Conservation (phyloP, 495 filamentous ascomycete species). For the Trichocladium antarcticum region DNA sequence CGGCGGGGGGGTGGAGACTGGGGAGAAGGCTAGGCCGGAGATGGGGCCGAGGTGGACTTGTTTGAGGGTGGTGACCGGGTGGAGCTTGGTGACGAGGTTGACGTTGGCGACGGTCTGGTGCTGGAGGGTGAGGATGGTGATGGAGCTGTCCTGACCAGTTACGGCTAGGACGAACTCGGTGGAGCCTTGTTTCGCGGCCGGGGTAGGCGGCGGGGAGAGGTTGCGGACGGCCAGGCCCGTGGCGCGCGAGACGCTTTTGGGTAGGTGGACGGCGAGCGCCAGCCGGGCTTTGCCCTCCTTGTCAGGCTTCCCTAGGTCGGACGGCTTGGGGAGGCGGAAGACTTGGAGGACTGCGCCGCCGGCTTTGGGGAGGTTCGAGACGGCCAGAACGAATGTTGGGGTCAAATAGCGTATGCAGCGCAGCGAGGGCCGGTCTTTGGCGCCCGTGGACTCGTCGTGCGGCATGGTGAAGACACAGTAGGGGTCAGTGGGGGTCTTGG, state of each 20-base stretch:
- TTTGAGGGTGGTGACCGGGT: constrained; percentile 51
- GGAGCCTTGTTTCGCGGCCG: constrained; percentile 38
- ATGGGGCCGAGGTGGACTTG: constrained; percentile 76
- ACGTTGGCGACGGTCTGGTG: constrained; percentile 33
- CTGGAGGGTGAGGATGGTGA: constrained; percentile 66
- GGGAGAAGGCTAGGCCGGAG: constrained; percentile 72
- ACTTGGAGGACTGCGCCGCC: constrained; percentile 43
- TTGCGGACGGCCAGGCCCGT: constrained; percentile 65
- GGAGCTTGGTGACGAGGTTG: constrained; percentile 47
- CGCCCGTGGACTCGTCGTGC: constrained; percentile 35
- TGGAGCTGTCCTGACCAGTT: constrained; percentile 70
- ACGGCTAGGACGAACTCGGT: constrained; percentile 72
- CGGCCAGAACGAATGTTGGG: constrained; percentile 60
- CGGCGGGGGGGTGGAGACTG: constrained; percentile 45
- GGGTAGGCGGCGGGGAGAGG: constrained; percentile 43
- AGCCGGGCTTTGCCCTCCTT: constrained; percentile 32
- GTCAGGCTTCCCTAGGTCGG: constrained; percentile 19
- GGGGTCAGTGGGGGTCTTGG: constrained; percentile 44
- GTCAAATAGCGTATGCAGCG: constrained; percentile 68
- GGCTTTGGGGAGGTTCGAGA: constrained; percentile 39
- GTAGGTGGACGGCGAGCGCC: constrained; percentile 32
- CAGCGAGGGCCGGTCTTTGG: constrained; percentile 45
- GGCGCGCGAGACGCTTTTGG: constrained; percentile 37
- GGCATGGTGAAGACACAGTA: constrained; percentile 51
- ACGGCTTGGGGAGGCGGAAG: constrained; percentile 32